A percentile compares a stretch with the other conserved stretches of the same genome.
Evolutionary conservation across 2,329 filamentous ascomycete species (phyloP).

Genomic region (Beauveria sp.): DNA sequence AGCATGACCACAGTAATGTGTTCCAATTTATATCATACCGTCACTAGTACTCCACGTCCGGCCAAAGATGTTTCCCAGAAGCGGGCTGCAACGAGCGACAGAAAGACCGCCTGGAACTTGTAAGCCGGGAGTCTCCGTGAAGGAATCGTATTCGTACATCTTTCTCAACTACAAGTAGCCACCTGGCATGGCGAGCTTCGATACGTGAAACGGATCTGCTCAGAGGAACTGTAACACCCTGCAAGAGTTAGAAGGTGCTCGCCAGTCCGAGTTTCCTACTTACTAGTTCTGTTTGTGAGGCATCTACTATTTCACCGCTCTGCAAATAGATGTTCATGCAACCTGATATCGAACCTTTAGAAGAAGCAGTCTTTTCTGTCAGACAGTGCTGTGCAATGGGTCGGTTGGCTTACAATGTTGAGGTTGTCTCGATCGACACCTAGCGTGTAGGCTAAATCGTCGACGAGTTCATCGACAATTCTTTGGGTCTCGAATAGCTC

Average conservation of each 20-base stretch:
- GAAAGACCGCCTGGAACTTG: constrained; percentile 59
- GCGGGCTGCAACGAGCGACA: constrained; percentile 50
- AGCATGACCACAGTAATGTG: not conserved
- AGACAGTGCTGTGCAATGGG: not conserved
- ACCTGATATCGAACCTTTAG: constrained; percentile 65
- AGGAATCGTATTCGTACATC: constrained; percentile 44
- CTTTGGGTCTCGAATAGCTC: constrained; percentile 62
- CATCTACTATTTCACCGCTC: constrained; percentile 34
- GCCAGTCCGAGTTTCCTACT: not conserved
- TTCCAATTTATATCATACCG: constrained; percentile 36
- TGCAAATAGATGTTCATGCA: constrained; percentile 39
- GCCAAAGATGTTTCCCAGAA: constrained; percentile 45
- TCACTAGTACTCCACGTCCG: constrained; percentile 59
- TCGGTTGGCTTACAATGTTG: constrained; percentile 53
- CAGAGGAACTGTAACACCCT: constrained; percentile 57
- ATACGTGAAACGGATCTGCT: constrained; percentile 41
- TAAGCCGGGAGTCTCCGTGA: constrained; percentile 13
- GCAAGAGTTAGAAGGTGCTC: constrained; percentile 12
- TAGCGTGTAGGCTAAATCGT: constrained; percentile 66
- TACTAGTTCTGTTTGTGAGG: constrained; percentile 23
- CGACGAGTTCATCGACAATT: constrained; percentile 63
- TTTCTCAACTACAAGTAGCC: constrained; percentile 73
- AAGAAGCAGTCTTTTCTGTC: constrained; percentile 54
- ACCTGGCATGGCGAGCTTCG: constrained; percentile 42
- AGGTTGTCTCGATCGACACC: constrained; percentile 54